Percentiles rank a stretch among this genome's conserved stretches.
Evolutionary conservation across 2,329 filamentous ascomycete genomes (phyloP).

Genomic region (Fusarium buharicum): DNA sequence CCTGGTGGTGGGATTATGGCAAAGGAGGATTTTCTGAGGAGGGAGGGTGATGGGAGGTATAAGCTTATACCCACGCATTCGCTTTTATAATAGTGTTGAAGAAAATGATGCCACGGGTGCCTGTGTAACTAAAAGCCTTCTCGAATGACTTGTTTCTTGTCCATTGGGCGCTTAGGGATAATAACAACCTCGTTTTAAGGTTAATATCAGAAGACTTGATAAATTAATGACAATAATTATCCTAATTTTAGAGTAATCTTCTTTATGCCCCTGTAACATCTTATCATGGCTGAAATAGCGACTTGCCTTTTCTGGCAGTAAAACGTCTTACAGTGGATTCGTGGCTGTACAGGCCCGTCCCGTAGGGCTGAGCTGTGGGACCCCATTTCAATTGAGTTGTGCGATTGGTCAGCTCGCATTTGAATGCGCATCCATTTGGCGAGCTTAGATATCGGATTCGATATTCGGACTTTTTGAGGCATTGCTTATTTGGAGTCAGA

Average conservation of each 20-base stretch:
- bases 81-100: not conserved
- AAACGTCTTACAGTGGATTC: not conserved
- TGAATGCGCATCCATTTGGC: conserved; percentile 15
- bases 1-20: not conserved
- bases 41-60: not conserved
- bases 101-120: too few relatives aligned
- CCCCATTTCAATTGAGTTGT: not conserved
- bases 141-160: too few relatives aligned
- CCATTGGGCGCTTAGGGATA: too few relatives aligned
- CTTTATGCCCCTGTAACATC: too few relatives aligned
- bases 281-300: too few relatives aligned
- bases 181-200: too few relatives aligned
- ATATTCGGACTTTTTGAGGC: conserved; percentile 24
- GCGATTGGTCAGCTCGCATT: conserved; percentile 35
- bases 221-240: too few relatives aligned
- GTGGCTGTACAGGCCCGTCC: not conserved
- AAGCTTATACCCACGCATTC: not conserved
- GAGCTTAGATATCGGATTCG: conserved; percentile 10
- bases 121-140: too few relatives aligned
- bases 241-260: too few relatives aligned
- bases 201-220: too few relatives aligned
- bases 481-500: not conserved
- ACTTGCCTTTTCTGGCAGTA: not conserved
- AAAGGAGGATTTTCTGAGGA: not conserved
- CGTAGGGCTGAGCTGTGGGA: conserved; percentile 23